Evolutionary conservation across 2,329 filamentous ascomycete genomes (phyloP), one percentile per base, ranked within the genome.

Genomic region (Colletotrichum destructivum): DNA sequence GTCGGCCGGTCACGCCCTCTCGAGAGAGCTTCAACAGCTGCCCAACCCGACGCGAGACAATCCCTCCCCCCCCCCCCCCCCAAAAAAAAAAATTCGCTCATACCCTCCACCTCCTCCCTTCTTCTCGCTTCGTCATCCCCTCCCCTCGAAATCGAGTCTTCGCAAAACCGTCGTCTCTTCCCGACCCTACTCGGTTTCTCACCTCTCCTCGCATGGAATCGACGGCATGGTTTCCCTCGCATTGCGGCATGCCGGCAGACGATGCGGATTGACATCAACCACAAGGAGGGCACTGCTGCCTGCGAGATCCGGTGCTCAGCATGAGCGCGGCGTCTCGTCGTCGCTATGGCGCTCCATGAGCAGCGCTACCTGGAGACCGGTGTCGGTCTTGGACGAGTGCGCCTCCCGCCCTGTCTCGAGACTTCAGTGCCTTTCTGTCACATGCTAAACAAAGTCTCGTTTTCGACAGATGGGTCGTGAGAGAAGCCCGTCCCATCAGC

Each of bases 401-500:
- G 88, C 77, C 42, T 72, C 51, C 72, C 42, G 61, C 56, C 65
- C 57, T 18, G 35, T 38, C n/a, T 18, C 49, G 35, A 35, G 15
- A 55, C 15, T 59, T 15, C 62, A 35, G 55, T 49, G 12, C 54
- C 23, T 16, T 23, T 13, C n/a, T 12, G 42, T 59, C 69, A 62
- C 65, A 77, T 69, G 76, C 66, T 66, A 62, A 65, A 47, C 66
- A 67, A 47, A 69, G 18, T n/a, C 49, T 52, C 38, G n/a, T 74
- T 67, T 46, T 57, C 70, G 16, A 54, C 76, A 97, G 95, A 87
- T 98, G 95, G 95, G 96, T 98, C 63, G 92, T 93, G 74, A 94
- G 93, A 78, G 94, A 98, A 80, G 95, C 95, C 60, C 90, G 95
- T 63, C 96, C 96, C n/a, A 98, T 99, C 80, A 98, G 94, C 84